Evolutionary conservation across 1,139 yeast species (phyloP), one percentile per base, ranked within the genome.

Genomic region (Saccharomyces pastorianus): DNA sequence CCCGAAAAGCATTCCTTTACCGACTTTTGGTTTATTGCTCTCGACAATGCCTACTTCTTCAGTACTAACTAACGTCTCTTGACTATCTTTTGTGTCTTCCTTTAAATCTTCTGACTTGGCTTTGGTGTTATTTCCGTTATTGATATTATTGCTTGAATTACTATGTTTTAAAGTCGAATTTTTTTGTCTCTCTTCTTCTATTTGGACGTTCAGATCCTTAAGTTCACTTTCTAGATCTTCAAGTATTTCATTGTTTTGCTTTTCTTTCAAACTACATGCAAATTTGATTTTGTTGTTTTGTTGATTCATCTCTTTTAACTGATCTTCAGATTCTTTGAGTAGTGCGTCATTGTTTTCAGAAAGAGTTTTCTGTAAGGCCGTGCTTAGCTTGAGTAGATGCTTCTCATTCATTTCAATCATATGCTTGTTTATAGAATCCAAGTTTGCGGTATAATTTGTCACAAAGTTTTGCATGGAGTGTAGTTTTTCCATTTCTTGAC

Each of bases 401-500:
- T 56, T 53, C 41, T 63, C 65, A 47, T 63, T 61, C 55, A 60
- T 62, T 49, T 62, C 63, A 26, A 59, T 58, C 56, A 63, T 57
- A 14, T 58, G 49, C 51, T 61, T 58, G 34, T 64, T 61, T 9
- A 65, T 54, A 32, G 59, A 56, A 41, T 61, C 64, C 32, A 64
- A 42, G 56, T 65, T 60, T 31, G 62, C 62, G 13, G 71, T 71
- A 53, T 72, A 76, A 52, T 69, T 66, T 26, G 64, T 58, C 49
- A 72, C 53, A 48, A 77, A 69, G 11, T 69, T 66, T 27, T 73
- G 69, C 27, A 78, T 73, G 4, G 78, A 72, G 52, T 71, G 69
- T 50, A 79, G 59, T 60, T 77, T 78, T 52, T 75, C 69, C 34
- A 71, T 71, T 59, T 78, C 80, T 44, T 75, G 67, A 53, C 71